Evolutionary conservation across 768 basidiomycete species (phyloP).

Genomic region (Hygrocybe coccinea): DNA sequence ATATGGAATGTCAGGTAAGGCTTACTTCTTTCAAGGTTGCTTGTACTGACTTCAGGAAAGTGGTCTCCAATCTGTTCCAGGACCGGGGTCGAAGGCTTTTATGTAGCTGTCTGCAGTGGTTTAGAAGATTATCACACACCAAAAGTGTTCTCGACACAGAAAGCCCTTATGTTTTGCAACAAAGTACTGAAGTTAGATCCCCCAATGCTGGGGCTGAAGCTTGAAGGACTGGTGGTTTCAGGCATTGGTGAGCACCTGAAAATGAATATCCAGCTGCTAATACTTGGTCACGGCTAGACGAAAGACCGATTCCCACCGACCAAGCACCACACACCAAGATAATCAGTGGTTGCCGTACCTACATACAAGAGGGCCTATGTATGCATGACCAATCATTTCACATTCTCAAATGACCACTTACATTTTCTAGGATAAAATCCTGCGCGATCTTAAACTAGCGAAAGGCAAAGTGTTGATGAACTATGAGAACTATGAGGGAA

Average conservation of each 20-base stretch:
- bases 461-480: not conserved
- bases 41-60: not conserved
- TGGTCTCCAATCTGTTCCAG: not conserved
- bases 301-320: not conserved
- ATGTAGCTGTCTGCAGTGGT: not conserved
- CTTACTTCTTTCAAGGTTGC: too few relatives aligned
- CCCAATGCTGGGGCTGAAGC: not conserved
- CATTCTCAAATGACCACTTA: not conserved
- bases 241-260: not conserved
- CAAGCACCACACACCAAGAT: not conserved
- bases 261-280: not conserved
- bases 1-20: not conserved
- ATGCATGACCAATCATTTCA: not conserved
- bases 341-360: not conserved
- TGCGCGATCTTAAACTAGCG: not conserved
- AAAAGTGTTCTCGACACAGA: not conserved
- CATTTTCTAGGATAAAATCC: not conserved
- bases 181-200: not conserved
- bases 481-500: slow-evolving; percentile 1
- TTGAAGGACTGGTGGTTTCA: not conserved
- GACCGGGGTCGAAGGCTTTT: slow-evolving; percentile 1
- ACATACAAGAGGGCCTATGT: slow-evolving; percentile 1
- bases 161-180: not conserved
- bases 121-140: not conserved
- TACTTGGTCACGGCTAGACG: not conserved